Evolutionary conservation across 306 rosid genomes (phyloP), one percentile per base, ranked within the genome.

Genomic region (Vigna trinervia): DNA sequence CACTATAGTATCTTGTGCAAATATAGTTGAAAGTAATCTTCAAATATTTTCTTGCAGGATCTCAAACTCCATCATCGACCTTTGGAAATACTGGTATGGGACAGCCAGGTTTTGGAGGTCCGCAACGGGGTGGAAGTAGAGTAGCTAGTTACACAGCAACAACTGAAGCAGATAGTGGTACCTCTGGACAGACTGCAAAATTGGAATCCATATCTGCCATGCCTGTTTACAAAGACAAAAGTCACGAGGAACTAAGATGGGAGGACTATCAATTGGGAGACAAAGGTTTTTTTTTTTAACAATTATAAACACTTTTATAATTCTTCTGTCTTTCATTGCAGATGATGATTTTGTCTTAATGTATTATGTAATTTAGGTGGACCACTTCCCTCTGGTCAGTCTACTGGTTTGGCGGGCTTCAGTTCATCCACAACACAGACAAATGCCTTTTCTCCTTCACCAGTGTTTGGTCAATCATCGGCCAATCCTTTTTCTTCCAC

Each of bases 191-290:
- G 84, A 58, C 89, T 74, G 97, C 82, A 13, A 93, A 87, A 78
- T 88, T 96, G 78, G 94, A 88, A 88, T 96, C 99, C 43, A 91
- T 96, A 81, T 96, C 99, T 26, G 97, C 98, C 48, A 96, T 96
- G 99, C 82, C 97, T 63, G 58, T 73, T 60, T 96, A 88, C 89
- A 96, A 86, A 80, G 97, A 95, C 45, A 95, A 92, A 86, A 89
- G 97, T 83, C 99, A 95, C 0, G 99, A 95, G 76, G 99, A 96
- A 86, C 88, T 92, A 65, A 88, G 98, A 87, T 96, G 98, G 98
- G 98, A 96, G 80, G 99, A 96, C 84, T 88, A 96, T 87, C 98
- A 96, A 79, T 23, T 75, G 83, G 97, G 97, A 74, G 99, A 92
- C 71, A 96, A 96, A 89, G 96, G 99, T 92, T 34, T 52, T 13